Conservation (phyloP, 352 stramenopile genomes). For the Phytophthora pinifolia region DNA sequence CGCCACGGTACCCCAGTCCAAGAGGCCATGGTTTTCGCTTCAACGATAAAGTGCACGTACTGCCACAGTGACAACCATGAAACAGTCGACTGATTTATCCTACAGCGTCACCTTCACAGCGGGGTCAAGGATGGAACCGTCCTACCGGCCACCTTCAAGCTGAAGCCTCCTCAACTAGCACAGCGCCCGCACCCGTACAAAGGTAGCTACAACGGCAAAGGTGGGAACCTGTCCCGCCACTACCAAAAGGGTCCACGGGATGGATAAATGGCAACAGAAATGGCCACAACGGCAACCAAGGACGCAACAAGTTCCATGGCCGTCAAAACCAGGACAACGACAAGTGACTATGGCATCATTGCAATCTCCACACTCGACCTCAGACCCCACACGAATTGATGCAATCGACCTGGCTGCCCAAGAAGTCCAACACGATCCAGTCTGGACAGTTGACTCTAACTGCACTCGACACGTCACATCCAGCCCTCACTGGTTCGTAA, state of each 20-base stretch:
- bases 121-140: conserved; percentile 18
- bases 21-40: no score
- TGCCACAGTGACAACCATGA: conserved; percentile 18
- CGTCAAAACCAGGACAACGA: neutral
- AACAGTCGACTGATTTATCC: conserved; percentile 15
- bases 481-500: conserved; percentile 11
- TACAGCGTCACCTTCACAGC: conserved; percentile 11
- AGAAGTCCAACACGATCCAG: neutral
- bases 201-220: neutral
- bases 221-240: no score
- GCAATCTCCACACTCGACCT: conserved; percentile 7
- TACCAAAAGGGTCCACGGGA: neutral
- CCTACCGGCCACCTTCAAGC: conserved; percentile 9
- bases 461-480: conserved; percentile 9
- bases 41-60: no score
- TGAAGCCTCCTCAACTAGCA: neutral
- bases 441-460: conserved; percentile 15
- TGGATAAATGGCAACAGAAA: no score
- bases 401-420: neutral
- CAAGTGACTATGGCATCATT: conserved; percentile 7
- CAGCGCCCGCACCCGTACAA: conserved; percentile 10
- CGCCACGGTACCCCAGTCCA: neutral
- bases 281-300: neutral
- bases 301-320: conserved; percentile 8
- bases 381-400: no score